Evolutionary conservation across 148 eudicot genomes (phyloP), one percentile per base, ranked within the genome.

Genomic region (Nepenthes gracilis): DNA sequence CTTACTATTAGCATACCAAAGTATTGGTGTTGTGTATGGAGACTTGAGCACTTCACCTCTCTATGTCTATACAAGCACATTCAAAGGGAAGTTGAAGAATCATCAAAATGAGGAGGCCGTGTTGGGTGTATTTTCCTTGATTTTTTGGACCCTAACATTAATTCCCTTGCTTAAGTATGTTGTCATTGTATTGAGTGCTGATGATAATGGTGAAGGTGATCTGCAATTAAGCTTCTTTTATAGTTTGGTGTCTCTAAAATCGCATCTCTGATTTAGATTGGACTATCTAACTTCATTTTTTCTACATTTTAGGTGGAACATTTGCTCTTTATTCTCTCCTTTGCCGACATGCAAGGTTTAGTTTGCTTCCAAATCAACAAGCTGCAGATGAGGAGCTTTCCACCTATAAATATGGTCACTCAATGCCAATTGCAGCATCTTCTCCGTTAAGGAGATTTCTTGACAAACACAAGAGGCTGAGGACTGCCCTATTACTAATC

Each of bases 161-260:
- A 86, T 93, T 60, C 96, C 99, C 32, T 75, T 93, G 79, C 80
- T 93, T 70, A 93, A 93, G 81, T 93, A 93, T 73, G 81, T 84
- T 55, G 59, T 84, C 63, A 67, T 93, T 47, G 83, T 93, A 45
- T 68, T 86, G 55, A 77, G 78, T 59, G 87, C 92, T 13, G 96
- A 93, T 76, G 99, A 93, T 76, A 93, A 82, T 70, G 96, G 96
- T 55, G 99, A 93, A 89, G 99, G 99, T 93, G 72, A 51, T 74
- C 50, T 66, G 50, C 55, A 53, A 36, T 57, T n/a, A 36, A 49
- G n/a, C 35, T 37, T 60, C 51, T 14, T 43, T 48, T 55, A 2
- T 5, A 13, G 14, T 57, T 54, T 33, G 9, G 55, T 62, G 12
- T 53, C 6, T 56, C 35, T 8, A 49, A 23, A 47, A 37, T 23